phyloP scores from a whole-genome alignment of 2,329 filamentous ascomycete genomes.

The Elsinoe necatrix region DNA sequence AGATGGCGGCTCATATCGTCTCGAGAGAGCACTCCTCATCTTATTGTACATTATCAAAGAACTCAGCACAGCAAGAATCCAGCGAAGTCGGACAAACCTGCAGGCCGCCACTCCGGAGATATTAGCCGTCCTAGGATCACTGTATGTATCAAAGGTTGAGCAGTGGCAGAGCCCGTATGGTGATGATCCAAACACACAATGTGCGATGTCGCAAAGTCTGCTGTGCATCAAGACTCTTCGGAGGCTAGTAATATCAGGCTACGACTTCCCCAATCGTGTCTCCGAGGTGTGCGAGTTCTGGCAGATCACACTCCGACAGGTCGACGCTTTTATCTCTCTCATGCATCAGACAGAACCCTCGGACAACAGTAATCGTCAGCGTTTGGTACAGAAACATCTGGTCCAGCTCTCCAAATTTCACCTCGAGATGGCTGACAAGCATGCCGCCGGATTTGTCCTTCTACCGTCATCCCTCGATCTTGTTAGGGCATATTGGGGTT shows the following conservation, averaged over 20 bases:
- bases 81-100: constrained; percentile 64
- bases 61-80: constrained; percentile 68
- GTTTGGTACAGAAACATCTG: constrained; percentile 70
- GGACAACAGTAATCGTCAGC: constrained; percentile 34
- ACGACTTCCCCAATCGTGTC: constrained; percentile 74
- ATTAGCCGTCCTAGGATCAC: constrained; percentile 65
- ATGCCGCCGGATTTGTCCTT: constrained; percentile 73
- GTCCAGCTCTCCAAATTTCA: constrained; percentile 89
- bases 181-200: constrained; percentile 49
- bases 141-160: constrained; percentile 67
- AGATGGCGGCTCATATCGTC: constrained; percentile 46
- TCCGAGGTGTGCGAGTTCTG: constrained; percentile 71
- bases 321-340: constrained; percentile 64
- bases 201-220: constrained; percentile 68
- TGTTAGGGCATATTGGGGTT: constrained; percentile 74
- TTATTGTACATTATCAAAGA: constrained; percentile 86
- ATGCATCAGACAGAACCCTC: constrained; percentile 49
- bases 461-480: constrained; percentile 72
- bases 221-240: constrained; percentile 71
- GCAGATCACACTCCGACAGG: constrained; percentile 66
- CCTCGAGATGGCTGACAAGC: constrained; percentile 69
- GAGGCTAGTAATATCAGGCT: constrained; percentile 70
- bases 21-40: constrained; percentile 65
- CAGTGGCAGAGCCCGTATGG: constrained; percentile 46
- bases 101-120: constrained; percentile 75